Evolutionary conservation across 164 flowering plant species (phyloP).

Genomic region (Macadamia integrifolia): DNA sequence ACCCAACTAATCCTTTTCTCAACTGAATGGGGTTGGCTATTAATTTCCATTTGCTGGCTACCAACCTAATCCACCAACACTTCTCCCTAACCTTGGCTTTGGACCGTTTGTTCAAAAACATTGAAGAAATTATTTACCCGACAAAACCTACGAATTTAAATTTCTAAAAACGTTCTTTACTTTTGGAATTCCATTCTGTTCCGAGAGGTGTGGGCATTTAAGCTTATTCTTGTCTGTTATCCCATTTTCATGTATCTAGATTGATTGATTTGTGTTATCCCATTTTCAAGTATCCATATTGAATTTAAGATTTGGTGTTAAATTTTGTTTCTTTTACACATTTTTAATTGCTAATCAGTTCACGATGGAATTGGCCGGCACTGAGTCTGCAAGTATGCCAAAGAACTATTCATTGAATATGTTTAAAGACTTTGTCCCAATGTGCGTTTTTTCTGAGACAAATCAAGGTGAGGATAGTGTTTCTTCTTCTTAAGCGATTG

Average conservation of each 20-base stretch:
- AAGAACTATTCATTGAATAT: slow-evolving; percentile 60
- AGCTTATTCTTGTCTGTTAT: neutral
- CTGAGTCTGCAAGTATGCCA: slow-evolving; percentile 36
- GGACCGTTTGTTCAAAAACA: too few species aligned
- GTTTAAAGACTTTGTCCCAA: slow-evolving; percentile 67
- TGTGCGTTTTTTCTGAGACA: slow-evolving; percentile 59
- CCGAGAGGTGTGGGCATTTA: too few species aligned
- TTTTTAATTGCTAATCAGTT: slow-evolving; percentile 31
- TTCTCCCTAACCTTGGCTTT: too few species aligned
- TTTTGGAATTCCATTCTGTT: too few species aligned
- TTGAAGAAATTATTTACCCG: too few species aligned
- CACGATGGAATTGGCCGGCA: slow-evolving; percentile 57
- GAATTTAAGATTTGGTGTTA: neutral
- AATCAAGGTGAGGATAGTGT: slow-evolving; percentile 37
- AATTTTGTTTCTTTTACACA: slow-evolving; percentile 5
- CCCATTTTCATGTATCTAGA: neutral
- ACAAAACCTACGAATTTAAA: too few species aligned
- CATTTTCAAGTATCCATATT: neutral
- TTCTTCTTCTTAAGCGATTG: neutral
- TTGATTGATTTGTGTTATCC: neutral
- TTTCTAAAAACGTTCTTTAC: too few species aligned
- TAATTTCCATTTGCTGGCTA: too few species aligned
- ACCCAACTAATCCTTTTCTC: too few species aligned
- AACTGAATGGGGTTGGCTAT: too few species aligned
- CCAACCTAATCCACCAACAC: too few species aligned